A percentile compares a stretch with the other conserved stretches of the same genome.
Conservation (phyloP, 257 asterid species). For the Solanum piurae region DNA sequence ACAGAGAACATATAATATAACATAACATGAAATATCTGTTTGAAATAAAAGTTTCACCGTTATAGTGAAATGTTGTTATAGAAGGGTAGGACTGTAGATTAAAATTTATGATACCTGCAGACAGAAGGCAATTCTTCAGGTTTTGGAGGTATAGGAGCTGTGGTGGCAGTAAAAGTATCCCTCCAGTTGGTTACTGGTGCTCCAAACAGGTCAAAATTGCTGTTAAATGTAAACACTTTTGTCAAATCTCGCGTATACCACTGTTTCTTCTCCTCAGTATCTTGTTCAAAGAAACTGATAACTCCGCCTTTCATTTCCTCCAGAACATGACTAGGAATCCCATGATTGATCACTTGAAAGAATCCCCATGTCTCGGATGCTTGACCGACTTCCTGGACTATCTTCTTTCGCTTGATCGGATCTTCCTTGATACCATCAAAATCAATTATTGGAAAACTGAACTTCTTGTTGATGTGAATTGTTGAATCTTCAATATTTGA, state of each 20-base stretch:
- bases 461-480: background rate
- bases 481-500: background rate
- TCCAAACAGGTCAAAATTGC: background rate
- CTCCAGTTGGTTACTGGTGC: constrained; percentile 9
- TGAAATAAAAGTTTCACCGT: background rate
- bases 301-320: background rate
- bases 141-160: background rate
- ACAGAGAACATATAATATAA: background rate
- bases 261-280: background rate
- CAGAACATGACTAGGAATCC: background rate
- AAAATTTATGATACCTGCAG: background rate
- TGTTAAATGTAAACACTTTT: background rate
- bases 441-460: background rate
- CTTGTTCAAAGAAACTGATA: constrained; percentile 2
- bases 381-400: background rate
- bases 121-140: background rate
- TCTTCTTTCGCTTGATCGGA: background rate
- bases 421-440: background rate
- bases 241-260: background rate
- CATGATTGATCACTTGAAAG: constrained; percentile 11
- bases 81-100: background rate
- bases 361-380: background rate
- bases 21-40: background rate
- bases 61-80: background rate
- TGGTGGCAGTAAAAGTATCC: background rate